These are phyloP conservation scores for Luvunga scandens DNA, from an alignment of 345 rosid species.

Conservation along the genomic window DNA sequence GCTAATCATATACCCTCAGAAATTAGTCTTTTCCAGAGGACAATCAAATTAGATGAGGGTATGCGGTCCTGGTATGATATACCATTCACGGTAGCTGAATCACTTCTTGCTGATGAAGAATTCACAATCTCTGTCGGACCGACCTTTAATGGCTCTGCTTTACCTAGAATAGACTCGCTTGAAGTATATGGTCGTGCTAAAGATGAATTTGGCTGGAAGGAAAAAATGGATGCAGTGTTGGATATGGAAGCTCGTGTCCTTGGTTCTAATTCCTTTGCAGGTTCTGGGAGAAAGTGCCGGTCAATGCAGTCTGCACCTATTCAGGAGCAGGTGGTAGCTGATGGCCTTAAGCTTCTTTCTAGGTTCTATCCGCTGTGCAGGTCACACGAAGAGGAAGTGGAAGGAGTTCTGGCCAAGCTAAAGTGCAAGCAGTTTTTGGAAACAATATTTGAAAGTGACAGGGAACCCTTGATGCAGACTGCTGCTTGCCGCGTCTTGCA, in stretches of 20 bases:
- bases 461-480: slow-evolving; percentile 84
- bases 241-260: slow-evolving; percentile 97
- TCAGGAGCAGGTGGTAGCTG: slow-evolving; percentile 90
- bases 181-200: slow-evolving; percentile 96
- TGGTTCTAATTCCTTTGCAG: slow-evolving; percentile 67
- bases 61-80: slow-evolving; percentile 96
- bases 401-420: slow-evolving; percentile 48
- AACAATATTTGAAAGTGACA: slow-evolving; percentile 82
- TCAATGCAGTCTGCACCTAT: slow-evolving; percentile 63
- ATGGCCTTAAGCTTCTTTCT: slow-evolving; percentile 86
- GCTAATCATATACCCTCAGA: slow-evolving; percentile 91
- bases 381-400: slow-evolving; percentile 55
- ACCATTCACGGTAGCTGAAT: slow-evolving; percentile 94
- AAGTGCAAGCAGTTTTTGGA: slow-evolving; percentile 83
- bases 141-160: slow-evolving; percentile 68
- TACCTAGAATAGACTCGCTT: slow-evolving; percentile 88
- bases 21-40: slow-evolving; percentile 85
- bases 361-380: slow-evolving; percentile 54
- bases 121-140: slow-evolving; percentile 79
- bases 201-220: slow-evolving; percentile 99
- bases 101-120: slow-evolving; percentile 98
- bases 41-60: slow-evolving; percentile 90
- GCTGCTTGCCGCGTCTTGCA: slow-evolving; percentile 90
- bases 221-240: slow-evolving; percentile 84
- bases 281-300: slow-evolving; percentile 65